phyloP scores from a whole-genome alignment of 352 stramenopile genomes.

The Peronosclerospora sorghi region DNA sequence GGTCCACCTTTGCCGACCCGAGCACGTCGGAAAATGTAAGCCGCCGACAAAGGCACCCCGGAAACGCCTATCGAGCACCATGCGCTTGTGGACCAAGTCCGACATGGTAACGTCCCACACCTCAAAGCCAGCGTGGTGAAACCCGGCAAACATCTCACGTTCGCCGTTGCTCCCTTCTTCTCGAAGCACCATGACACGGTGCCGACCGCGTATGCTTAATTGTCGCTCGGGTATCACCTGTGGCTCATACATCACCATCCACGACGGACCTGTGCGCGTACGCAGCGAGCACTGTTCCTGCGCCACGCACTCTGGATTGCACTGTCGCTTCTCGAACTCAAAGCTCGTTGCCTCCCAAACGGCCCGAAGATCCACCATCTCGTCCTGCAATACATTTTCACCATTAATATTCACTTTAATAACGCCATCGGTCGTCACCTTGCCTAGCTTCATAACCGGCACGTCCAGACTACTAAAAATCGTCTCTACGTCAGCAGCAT shows the following conservation, averaged over 20 bases:
- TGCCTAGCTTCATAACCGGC: constrained; percentile 84
- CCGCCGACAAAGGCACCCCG: constrained; percentile 96
- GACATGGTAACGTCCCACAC: constrained; percentile 97
- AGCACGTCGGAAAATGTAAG: constrained; percentile 99
- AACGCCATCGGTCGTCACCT: constrained; percentile 71
- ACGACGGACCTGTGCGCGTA: constrained; percentile 68
- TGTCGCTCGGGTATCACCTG: constrained; percentile 70
- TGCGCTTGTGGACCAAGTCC: constrained; percentile 88
- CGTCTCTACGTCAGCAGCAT: constrained; percentile 62
- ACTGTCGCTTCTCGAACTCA: constrained; percentile 95
- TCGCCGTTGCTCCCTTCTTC: constrained; percentile 99
- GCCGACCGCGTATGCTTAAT: constrained; percentile 72
- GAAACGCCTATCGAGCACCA: constrained; percentile 90
- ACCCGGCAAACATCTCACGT: constrained; percentile 96
- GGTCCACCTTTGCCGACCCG: constrained; percentile 97
- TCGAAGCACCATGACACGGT: constrained; percentile 93
- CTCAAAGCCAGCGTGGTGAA: constrained; percentile 95
- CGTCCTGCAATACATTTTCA: constrained; percentile 53
- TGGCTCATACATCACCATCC: constrained; percentile 86
- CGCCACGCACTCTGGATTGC: constrained; percentile 92
- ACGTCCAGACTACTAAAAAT: constrained; percentile 82
- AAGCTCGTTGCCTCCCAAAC: constrained; percentile 99
- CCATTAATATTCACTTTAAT: constrained; percentile 88
- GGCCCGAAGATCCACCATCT: constrained; percentile 85
- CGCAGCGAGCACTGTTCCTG: constrained; percentile 90